These are phyloP conservation scores for Xylaria sp. DNA, from an alignment of 2,329 filamentous ascomycete species.

Conservation along the genomic window DNA sequence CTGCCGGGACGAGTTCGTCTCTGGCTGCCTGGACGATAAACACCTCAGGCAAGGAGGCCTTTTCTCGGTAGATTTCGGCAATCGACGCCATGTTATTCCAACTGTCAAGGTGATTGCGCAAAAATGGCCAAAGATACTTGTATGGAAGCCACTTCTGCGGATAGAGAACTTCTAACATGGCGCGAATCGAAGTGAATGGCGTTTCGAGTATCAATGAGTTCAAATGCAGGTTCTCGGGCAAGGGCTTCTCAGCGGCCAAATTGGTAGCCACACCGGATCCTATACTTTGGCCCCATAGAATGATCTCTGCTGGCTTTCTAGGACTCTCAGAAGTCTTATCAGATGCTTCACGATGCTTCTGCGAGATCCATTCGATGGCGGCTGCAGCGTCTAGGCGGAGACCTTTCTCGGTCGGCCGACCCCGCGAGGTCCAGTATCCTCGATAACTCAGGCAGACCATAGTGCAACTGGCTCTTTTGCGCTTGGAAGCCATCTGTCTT, in stretches of 20 bases:
- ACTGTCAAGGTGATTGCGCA: constrained; percentile 59
- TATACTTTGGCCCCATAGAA: constrained; percentile 75
- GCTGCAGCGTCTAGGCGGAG: constrained; percentile 65
- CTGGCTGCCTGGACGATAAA: constrained; percentile 52
- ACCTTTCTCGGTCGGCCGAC: constrained; percentile 63
- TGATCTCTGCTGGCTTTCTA: constrained; percentile 33
- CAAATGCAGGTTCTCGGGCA: constrained; percentile 37
- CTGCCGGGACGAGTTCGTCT: constrained; percentile 53
- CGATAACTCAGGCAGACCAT: constrained; percentile 58
- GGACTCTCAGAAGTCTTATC: constrained; percentile 2
- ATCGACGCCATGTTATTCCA: constrained; percentile 46
- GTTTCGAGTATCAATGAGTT: constrained; percentile 64
- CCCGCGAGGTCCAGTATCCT: constrained; percentile 73
- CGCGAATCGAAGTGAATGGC: constrained; percentile 64
- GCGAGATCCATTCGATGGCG: constrained; percentile 55
- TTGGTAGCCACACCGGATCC: constrained; percentile 67
- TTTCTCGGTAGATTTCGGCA: constrained; percentile 28
- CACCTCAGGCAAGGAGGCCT: constrained; percentile 33
- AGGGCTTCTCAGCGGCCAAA: constrained; percentile 42
- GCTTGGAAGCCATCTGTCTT: constrained; percentile 33
- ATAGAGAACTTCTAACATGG: constrained; percentile 68
- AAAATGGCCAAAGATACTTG: constrained; percentile 66
- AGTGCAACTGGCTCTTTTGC: constrained; percentile 36
- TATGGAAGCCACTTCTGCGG: constrained; percentile 78
- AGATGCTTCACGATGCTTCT: constrained; percentile 33